Conservation (phyloP, 1,284 basidiomycete species). For the Cystobasidiaceae sp. region DNA sequence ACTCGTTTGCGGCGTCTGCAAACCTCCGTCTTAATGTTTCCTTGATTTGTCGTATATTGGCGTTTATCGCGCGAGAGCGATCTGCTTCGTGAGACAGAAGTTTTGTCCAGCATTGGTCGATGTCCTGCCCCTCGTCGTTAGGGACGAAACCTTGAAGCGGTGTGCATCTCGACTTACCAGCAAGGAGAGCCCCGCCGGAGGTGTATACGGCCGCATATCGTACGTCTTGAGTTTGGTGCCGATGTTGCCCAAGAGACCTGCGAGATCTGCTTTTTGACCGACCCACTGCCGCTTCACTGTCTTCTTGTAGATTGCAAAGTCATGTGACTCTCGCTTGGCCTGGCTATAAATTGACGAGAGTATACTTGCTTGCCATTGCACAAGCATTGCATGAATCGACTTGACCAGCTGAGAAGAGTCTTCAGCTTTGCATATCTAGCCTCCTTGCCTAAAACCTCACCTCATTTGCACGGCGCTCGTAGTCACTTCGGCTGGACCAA, state of each 20-base stretch:
- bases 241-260: slow-evolving; percentile 84
- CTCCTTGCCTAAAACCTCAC: slow-evolving; percentile 49
- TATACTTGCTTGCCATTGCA: slow-evolving; percentile 58
- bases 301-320: slow-evolving; percentile 77
- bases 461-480: slow-evolving; percentile 75
- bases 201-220: slow-evolving; percentile 72
- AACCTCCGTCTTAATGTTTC: slow-evolving; percentile 77
- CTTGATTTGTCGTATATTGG: slow-evolving; percentile 85
- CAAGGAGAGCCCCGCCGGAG: slow-evolving; percentile 64
- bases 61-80: slow-evolving; percentile 79
- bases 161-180: slow-evolving; percentile 49
- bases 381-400: slow-evolving; percentile 60
- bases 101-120: slow-evolving; percentile 72
- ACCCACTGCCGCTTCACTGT: slow-evolving; percentile 82
- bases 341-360: slow-evolving; percentile 73
- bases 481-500: slow-evolving; percentile 82
- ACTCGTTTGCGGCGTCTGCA: slow-evolving; percentile 75
- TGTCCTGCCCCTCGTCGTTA: slow-evolving; percentile 52
- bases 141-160: neutral
- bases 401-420: slow-evolving; percentile 55
- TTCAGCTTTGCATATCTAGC: neutral
- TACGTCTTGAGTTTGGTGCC: slow-evolving; percentile 93
- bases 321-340: slow-evolving; percentile 67
- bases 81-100: slow-evolving; percentile 70
- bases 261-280: slow-evolving; percentile 80